phyloP scores from a whole-genome alignment of 2,329 filamentous ascomycete genomes.

The Aspergillus costaricaensis region DNA sequence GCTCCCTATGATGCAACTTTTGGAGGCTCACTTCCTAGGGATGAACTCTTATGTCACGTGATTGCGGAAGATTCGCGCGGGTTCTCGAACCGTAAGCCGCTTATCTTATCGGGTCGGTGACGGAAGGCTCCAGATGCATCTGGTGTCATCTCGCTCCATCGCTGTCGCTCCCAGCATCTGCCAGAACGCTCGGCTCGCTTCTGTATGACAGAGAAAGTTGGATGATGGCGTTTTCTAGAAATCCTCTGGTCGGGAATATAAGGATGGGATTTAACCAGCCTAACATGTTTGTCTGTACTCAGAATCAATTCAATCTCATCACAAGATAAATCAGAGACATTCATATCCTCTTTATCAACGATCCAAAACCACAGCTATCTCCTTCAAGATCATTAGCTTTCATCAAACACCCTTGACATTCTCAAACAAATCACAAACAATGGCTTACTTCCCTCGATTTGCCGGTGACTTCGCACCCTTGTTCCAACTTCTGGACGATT shows the following conservation, averaged over 20 bases:
- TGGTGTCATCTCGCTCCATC: background rate
- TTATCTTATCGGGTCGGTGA: slow-evolving; percentile 27
- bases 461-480: slow-evolving; percentile 42
- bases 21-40: background rate
- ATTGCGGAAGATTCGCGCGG: slow-evolving; percentile 18
- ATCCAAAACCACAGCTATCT: background rate
- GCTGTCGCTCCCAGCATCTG: background rate
- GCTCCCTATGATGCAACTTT: background rate
- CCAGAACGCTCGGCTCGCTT: slow-evolving; percentile 12
- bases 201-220: slow-evolving; percentile 2
- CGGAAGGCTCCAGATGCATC: slow-evolving; percentile 18
- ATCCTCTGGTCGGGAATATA: slow-evolving; percentile 17
- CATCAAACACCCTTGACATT: background rate
- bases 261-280: slow-evolving; percentile 5
- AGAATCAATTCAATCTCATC: slow-evolving; percentile 8
- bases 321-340: background rate
- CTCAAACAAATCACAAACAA: slow-evolving; percentile 17
- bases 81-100: slow-evolving; percentile 7
- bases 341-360: background rate
- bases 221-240: slow-evolving; percentile 22
- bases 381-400: background rate
- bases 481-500: slow-evolving; percentile 47
- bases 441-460: slow-evolving; percentile 44
- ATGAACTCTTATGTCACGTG: background rate
- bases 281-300: background rate